Conservation (phyloP, 2,329 filamentous ascomycete species). For the Thielaviopsis ethacetica region DNA sequence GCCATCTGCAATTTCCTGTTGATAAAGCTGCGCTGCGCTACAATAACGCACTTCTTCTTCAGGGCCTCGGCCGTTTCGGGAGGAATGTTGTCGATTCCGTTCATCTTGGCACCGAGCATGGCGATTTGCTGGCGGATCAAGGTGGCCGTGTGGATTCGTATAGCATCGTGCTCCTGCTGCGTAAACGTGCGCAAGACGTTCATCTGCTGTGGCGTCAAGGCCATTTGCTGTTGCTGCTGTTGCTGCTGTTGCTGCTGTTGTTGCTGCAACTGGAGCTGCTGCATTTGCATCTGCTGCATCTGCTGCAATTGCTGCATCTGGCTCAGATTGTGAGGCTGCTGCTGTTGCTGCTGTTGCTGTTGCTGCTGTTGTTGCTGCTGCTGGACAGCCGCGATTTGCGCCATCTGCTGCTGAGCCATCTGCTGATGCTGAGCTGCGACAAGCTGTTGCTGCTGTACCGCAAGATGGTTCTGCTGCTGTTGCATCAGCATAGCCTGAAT, state of each 20-base stretch:
- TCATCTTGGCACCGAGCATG: conserved; percentile 21
- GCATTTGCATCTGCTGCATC: conserved; percentile 14
- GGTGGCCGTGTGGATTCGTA: not conserved
- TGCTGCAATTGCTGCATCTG: conserved; percentile 20
- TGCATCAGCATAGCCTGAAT: conserved; percentile 20
- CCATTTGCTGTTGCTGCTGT: conserved; percentile 17
- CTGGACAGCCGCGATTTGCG: conserved; percentile 15
- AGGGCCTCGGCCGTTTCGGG: conserved; percentile 28
- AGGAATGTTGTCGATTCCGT: conserved; percentile 29
- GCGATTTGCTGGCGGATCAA: conserved; percentile 18
- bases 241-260: conserved; percentile 21
- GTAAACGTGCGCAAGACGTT: not conserved
- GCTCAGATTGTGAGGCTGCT: conserved; percentile 2
- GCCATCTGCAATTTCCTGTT: conserved; percentile 19
- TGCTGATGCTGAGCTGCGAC: conserved; percentile 19
- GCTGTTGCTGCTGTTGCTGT: conserved; percentile 18
- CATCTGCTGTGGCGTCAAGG: conserved; percentile 13
- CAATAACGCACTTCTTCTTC: conserved; percentile 24
- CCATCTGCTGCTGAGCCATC: conserved; percentile 16
- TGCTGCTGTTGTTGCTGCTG: conserved; percentile 23
- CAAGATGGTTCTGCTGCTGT: conserved; percentile 27
- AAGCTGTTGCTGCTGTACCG: conserved; percentile 28
- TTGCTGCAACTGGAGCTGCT: conserved; percentile 18
- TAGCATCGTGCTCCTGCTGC: conserved; percentile 21
- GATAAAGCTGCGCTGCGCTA: conserved; percentile 22